Evolutionary conservation across 345 rosid species (phyloP).

Genomic region (Jatropha curcas): DNA sequence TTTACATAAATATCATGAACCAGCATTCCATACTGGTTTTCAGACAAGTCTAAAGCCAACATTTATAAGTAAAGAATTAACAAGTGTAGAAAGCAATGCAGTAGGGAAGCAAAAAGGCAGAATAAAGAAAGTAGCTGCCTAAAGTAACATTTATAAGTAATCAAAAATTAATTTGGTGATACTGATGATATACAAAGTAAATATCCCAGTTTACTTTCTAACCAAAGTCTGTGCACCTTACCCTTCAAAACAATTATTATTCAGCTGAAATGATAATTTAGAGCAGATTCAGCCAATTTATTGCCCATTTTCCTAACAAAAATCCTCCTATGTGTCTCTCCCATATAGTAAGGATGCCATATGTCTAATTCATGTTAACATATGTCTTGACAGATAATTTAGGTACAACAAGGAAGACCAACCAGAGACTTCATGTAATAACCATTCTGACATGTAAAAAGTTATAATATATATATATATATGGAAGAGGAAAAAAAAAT

Average conservation of each 20-base stretch:
- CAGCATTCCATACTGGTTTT: too few species aligned
- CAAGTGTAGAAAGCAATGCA: background rate
- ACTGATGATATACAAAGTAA: background rate
- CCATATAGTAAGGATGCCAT: background rate
- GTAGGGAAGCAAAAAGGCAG: background rate
- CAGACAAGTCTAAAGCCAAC: too few species aligned
- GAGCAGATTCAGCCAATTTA: background rate
- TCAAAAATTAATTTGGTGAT: background rate
- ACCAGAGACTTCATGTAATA: background rate
- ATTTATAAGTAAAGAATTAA: background rate
- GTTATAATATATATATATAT: background rate
- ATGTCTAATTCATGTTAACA: background rate
- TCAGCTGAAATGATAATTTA: background rate
- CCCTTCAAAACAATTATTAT: background rate
- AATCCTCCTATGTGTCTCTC: background rate
- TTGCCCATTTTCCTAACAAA: background rate
- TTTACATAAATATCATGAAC: background rate
- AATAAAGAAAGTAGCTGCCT: background rate
- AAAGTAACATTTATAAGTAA: too few species aligned
- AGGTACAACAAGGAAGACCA: background rate
- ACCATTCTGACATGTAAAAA: background rate
- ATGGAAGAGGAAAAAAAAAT: background rate
- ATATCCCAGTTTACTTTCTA: background rate
- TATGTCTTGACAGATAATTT: background rate
- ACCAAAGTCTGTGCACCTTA: background rate